Evolutionary conservation across 1,284 basidiomycete species (phyloP).

Genomic region (Irpex rosettiformis): DNA sequence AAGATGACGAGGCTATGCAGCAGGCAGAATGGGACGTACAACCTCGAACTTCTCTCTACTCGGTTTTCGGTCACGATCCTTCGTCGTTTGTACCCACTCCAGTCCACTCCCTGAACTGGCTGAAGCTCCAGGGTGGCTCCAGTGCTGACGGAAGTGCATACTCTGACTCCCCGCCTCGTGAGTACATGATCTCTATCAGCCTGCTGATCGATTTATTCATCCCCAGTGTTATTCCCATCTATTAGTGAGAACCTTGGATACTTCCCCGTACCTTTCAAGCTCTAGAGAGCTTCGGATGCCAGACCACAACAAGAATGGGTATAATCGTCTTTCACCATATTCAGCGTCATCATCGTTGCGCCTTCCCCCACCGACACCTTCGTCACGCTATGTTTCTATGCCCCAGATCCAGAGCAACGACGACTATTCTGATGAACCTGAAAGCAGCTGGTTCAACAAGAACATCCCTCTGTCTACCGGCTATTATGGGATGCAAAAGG

Average conservation of each 20-base stretch:
- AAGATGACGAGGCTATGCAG: background rate
- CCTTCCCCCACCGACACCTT: background rate
- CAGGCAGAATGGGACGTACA: background rate
- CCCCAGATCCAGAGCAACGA: background rate
- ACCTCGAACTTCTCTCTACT: background rate
- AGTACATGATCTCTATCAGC: background rate
- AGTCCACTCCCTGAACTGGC: background rate
- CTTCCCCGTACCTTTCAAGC: conserved; percentile 2
- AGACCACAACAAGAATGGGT: background rate
- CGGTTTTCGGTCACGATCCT: background rate
- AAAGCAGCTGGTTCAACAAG: background rate
- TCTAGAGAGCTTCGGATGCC: background rate
- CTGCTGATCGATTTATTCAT: no score
- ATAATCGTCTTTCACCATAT: conserved; percentile 5
- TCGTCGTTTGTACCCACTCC: background rate
- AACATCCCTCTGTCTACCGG: background rate
- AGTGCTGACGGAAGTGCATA: background rate
- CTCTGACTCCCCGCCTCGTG: background rate
- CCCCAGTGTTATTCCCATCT: background rate
- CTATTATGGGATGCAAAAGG: background rate
- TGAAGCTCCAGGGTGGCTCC: background rate
- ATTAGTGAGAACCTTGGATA: background rate
- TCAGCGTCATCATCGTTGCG: background rate
- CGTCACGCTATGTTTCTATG: background rate
- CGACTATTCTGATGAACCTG: background rate